These are phyloP conservation scores for Yarrowia divulgata DNA, from an alignment of 805 yeast species.

Conservation along the genomic window DNA sequence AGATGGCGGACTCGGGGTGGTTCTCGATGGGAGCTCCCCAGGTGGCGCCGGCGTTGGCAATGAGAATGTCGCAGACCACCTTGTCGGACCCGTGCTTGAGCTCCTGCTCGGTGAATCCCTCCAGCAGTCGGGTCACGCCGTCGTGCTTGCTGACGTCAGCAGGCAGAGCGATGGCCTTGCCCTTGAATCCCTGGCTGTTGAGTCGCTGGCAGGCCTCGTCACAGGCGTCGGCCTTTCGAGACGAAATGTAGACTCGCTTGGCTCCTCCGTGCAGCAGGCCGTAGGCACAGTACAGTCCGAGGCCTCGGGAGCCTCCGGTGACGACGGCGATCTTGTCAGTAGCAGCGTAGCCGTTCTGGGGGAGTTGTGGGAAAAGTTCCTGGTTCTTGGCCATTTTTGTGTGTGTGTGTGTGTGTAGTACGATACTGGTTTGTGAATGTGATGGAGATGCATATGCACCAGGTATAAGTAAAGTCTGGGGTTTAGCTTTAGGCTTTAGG, in stretches of 20 bases:
- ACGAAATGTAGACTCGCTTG: slow-evolving; percentile 64
- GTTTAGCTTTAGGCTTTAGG: slow-evolving; percentile 32
- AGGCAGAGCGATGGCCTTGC: slow-evolving; percentile 58
- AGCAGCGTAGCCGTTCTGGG: slow-evolving; percentile 35
- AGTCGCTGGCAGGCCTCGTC: slow-evolving; percentile 59
- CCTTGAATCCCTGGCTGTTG: slow-evolving; percentile 48
- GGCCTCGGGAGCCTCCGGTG: slow-evolving; percentile 80
- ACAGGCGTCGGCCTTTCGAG: slow-evolving; percentile 69
- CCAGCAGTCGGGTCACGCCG: slow-evolving; percentile 57
- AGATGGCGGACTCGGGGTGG: slow-evolving; percentile 68
- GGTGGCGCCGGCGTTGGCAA: slow-evolving; percentile 81
- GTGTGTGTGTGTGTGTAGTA: not conserved
- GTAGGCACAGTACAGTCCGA: slow-evolving; percentile 73
- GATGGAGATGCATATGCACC: not conserved
- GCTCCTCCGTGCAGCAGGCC: slow-evolving; percentile 69
- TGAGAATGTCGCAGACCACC: slow-evolving; percentile 61
- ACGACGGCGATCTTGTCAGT: slow-evolving; percentile 68
- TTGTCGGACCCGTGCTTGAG: slow-evolving; percentile 49
- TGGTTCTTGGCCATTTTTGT: slow-evolving; percentile 19
- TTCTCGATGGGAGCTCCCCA: slow-evolving; percentile 73
- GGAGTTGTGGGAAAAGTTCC: slow-evolving; percentile 51
- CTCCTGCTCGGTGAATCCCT: slow-evolving; percentile 49
- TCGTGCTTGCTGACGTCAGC: slow-evolving; percentile 62
- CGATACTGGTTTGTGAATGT: not conserved
- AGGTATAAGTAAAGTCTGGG: slow-evolving; percentile 10